These are phyloP conservation scores for Lentinus tigrinus DNA, from an alignment of 768 basidiomycete genomes.

Conservation along the genomic window DNA sequence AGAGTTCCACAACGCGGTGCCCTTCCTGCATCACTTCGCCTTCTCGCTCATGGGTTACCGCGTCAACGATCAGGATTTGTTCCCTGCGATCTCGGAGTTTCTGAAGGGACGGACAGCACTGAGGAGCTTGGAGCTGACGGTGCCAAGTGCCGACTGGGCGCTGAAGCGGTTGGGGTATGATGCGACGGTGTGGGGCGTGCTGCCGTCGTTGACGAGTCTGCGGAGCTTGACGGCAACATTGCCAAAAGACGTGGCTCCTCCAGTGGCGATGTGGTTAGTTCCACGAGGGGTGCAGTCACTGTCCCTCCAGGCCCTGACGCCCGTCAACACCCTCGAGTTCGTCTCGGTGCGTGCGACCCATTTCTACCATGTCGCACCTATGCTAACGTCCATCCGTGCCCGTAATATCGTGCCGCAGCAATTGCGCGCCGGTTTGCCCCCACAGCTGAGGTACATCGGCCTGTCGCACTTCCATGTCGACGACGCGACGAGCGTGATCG, in stretches of 20 bases:
- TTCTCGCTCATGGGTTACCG: slow-evolving; percentile 35
- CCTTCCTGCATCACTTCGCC: slow-evolving; percentile 65
- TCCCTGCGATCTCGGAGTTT: slow-evolving; percentile 69
- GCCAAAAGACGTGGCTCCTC: slow-evolving; percentile 60
- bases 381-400: background rate
- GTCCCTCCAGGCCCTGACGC: slow-evolving; percentile 26
- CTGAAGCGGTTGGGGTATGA: slow-evolving; percentile 63
- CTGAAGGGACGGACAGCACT: slow-evolving; percentile 54
- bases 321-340: slow-evolving; percentile 26
- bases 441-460: slow-evolving; percentile 51
- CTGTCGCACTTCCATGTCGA: slow-evolving; percentile 47
- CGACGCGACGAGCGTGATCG: slow-evolving; percentile 44
- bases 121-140: slow-evolving; percentile 47
- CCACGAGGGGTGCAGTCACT: slow-evolving; percentile 38
- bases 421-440: slow-evolving; percentile 58
- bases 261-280: slow-evolving; percentile 67
- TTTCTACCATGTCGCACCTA: background rate
- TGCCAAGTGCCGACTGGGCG: slow-evolving; percentile 36
- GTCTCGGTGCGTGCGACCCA: slow-evolving; percentile 22
- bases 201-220: slow-evolving; percentile 55
- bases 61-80: slow-evolving; percentile 56
- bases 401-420: too few species aligned
- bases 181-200: slow-evolving; percentile 68
- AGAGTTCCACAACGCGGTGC: slow-evolving; percentile 39
- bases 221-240: slow-evolving; percentile 59